Conservation (phyloP, 192 early-diverging fungal species). For the Rhizophagus clarus region DNA sequence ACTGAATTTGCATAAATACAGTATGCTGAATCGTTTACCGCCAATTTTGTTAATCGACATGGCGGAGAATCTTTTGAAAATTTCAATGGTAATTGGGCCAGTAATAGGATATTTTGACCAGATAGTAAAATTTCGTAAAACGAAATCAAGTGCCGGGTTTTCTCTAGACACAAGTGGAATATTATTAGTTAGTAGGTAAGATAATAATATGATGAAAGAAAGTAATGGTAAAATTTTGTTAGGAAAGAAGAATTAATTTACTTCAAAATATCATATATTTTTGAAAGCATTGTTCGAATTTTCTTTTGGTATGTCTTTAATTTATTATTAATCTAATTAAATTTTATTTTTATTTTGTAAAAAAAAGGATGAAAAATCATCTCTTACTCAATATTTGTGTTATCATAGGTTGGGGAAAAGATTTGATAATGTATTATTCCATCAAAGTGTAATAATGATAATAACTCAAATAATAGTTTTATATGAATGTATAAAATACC, state of each 20-base stretch:
- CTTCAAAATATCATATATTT: not conserved
- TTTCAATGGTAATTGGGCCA: conserved; percentile 57
- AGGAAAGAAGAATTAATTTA: no score
- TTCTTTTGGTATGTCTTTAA: conserved; percentile 45
- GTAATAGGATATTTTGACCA: conserved; percentile 62
- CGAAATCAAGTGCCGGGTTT: conserved; percentile 56
- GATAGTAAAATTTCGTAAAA: conserved; percentile 48
- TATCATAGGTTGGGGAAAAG: conserved; percentile 43
- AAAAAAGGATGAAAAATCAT: not conserved
- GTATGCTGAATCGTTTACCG: no score
- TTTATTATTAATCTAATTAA: not conserved
- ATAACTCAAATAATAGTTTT: conserved; percentile 51
- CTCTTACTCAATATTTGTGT: not conserved
- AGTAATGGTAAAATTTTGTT: no score
- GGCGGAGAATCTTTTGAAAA: not conserved
- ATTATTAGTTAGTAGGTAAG: conserved; percentile 48
- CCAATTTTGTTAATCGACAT: not conserved
- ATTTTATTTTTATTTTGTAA: not conserved
- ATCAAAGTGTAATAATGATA: conserved; percentile 63
- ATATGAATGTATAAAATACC: conserved; percentile 49
- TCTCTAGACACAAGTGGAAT: conserved; percentile 57
- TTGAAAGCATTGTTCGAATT: conserved; percentile 43
- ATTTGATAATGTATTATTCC: conserved; percentile 56
- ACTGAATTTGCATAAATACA: no score
- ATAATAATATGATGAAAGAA: not conserved